Evolutionary conservation across 352 stramenopile genomes (phyloP), one percentile per base, ranked within the genome.

Genomic region (Globisporangium takayamanum): DNA sequence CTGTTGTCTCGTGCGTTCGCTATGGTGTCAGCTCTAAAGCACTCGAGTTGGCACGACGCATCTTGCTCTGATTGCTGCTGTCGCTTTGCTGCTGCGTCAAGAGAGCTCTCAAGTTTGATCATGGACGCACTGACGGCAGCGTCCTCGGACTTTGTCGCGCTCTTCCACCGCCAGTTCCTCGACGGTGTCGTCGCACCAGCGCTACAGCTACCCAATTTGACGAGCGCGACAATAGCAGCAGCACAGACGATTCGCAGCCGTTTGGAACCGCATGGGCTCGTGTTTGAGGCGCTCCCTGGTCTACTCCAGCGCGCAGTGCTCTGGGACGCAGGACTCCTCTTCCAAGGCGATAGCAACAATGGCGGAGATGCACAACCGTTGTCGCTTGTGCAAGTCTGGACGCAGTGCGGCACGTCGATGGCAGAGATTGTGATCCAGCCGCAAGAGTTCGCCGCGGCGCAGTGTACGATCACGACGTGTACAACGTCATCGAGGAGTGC

Each of bases 301-400:
- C 41, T 73, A 10, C 56, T 73, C 6, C 58, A 70, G 55, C 66
- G 66, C 5, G 58, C 66, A 2, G 3, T 73, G 25, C 18, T 73
- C 14, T 73, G 66, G 66, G 59, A 73, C n/a, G 26, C 59, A 0
- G 62, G 59, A 1, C 58, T 54, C 0, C 22, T 66, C 25, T 15
- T 69, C n/a, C 20, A 42, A 11, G 37, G 26, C 5, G 25, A 20
- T 6, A 11, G 10, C 37, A 45, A 11, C 0, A 14, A 33, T 7
- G 49, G 53, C 3, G 53, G 36, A 39, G 45, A 7, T 15, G 16
- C 8, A 28, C 26, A 41, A 14, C 33, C 33, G 10, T 7, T 39
- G 33, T 39, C 33, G 33, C 45, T 49, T 15, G 36, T 55, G 20
- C 33, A 54, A 41, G 39, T 44, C 30, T 55, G 47, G 44, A 60